phyloP scores from a whole-genome alignment of 2,329 filamentous ascomycete genomes.

The Neurospora crassa region DNA sequence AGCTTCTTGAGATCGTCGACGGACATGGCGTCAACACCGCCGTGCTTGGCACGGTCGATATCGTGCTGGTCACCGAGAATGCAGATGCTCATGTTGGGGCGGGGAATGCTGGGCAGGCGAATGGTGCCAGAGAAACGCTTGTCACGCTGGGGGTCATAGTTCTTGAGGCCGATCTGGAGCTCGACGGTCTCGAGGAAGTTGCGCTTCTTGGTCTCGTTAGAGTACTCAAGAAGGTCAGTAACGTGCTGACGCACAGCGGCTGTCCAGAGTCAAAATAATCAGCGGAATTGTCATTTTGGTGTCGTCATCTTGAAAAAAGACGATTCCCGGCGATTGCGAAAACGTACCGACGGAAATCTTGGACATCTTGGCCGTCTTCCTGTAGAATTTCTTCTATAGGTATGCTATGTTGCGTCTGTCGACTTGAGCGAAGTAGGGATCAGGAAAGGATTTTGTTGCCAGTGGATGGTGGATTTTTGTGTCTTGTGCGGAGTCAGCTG shows the following conservation, averaged over 20 bases:
- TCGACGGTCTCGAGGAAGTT: conserved; percentile 91
- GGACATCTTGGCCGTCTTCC: conserved; percentile 84
- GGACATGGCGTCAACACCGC: conserved; percentile 96
- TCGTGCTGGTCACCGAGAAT: conserved; percentile 76
- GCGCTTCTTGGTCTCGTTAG: conserved; percentile 83
- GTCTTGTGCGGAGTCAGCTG: conserved; percentile 2
- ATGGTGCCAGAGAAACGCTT: conserved; percentile 99
- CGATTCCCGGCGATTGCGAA: conserved; percentile 10
- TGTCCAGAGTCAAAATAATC: conserved; percentile 18
- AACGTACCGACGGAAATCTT: conserved; percentile 69
- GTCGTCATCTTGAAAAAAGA: background rate
- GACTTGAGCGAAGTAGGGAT: conserved; percentile 13
- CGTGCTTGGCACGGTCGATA: conserved; percentile 99
- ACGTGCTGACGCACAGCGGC: conserved; percentile 96
- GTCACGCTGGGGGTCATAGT: conserved; percentile 99
- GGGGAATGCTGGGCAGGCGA: conserved; percentile 84
- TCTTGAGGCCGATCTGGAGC: conserved; percentile 80
- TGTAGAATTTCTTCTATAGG: conserved; percentile 70
- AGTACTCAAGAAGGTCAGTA: conserved; percentile 90
- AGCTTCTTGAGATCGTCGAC: conserved; percentile 99
- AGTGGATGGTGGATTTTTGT: conserved; percentile 10
- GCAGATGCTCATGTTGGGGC: conserved; percentile 84
- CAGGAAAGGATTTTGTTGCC: conserved; percentile 11
- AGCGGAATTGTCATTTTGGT: background rate
- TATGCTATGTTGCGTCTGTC: conserved; percentile 44